Base-by-base conservation (phyloP, 2,329 filamentous ascomycete species). In the Pleomassaria siparia region DNA sequence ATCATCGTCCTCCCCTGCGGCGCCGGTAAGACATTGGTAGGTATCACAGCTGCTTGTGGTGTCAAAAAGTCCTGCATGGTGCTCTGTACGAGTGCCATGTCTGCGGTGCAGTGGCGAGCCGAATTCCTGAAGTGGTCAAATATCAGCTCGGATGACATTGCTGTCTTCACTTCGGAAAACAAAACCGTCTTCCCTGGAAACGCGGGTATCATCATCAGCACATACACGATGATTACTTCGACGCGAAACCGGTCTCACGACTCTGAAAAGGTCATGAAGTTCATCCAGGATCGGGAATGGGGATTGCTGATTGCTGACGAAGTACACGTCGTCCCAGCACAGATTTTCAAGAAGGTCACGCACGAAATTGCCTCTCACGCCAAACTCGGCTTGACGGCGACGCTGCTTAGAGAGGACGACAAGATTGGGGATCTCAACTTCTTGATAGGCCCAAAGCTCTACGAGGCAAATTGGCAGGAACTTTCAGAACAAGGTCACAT, bases 111-210 rank as follows among this genome's bases (percentile, higher is more conserved):
- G 70, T 99, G 94, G 94, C 81, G 91, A 50, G 86, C 94, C 51
- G 94, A 99, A 66, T 99, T 99, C 66, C 76, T 97, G 54, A 96
- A 96, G 62, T 99, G 94, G 94, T 96, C 91, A n/a, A 97, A 97
- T 64, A 95, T 95, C 52, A 88, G 91, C 59, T 90, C 91, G 0
- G 87, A 92, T 57, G 91, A 96, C 64, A 91, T 99, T 63, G 90
- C 91, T 24, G 85, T 95, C 45, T 99, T 99, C 71, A 96, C 94
- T 0, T 92, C 91, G 0, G 91, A 95, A 58, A 89, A 89, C 68
- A 99, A 99, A 72, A 85, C 86, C 47, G 79, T 80, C 43, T 96
- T 99, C 62, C 85, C 86, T 1, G 84, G 91, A 41, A 92, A 90
- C 64, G 95, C 94, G 1, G 94, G 94, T 66, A 91, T 99, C 56